Evolutionary conservation across 2,329 filamentous ascomycete genomes (phyloP), one percentile per base, ranked within the genome.

Genomic region (Ascochyta fabae): DNA sequence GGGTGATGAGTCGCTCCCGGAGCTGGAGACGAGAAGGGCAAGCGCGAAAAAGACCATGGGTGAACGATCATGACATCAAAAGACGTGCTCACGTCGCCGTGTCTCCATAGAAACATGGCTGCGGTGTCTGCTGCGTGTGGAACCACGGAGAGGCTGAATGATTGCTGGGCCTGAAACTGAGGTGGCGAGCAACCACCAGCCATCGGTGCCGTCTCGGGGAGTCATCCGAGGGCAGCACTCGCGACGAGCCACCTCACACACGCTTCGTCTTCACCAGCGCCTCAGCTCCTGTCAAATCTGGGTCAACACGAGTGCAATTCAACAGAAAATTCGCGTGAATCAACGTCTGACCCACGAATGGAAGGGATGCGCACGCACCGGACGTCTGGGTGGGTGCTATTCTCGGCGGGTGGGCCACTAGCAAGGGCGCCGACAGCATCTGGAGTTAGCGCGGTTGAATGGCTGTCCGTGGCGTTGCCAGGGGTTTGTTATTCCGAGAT

Each of bases 101-200:
- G 48, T 57, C 53, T 57, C 53, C 48, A 57, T 52, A 57, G 53
- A 48, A 57, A 57, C 53, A 52, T 52, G 53, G 12, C 34, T 56
- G 52, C 41, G 12, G 52, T 55, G 51, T 47, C 27, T 38, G 50
- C 36, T 35, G 52, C 29, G 40, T 45, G 52, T 55, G 53, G 46
- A 46, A 55, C 53, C 46, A 55, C 36, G 34, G 33, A 46, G 53
- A 51, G 53, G 47, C 38, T 47, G 46, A 35, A 43, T 3, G 4
- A 23, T 15, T 43, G 53, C 33, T 41, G 47, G 29, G 31, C 24
- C 26, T 53, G 50, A 53, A 53, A 53, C 50, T 6, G 33, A 48
- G 50, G 52, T 49, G 52, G 52, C 45, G 35, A 49, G 52, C 52
- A 41, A 38, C 31, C n/a, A 33, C 47, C 53, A 27, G 53, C 48